A percentile compares a stretch with the other conserved stretches of the same genome.
These are phyloP conservation scores for Curvularia lunata DNA, from an alignment of 2,329 filamentous ascomycete species.

Conservation along the genomic window DNA sequence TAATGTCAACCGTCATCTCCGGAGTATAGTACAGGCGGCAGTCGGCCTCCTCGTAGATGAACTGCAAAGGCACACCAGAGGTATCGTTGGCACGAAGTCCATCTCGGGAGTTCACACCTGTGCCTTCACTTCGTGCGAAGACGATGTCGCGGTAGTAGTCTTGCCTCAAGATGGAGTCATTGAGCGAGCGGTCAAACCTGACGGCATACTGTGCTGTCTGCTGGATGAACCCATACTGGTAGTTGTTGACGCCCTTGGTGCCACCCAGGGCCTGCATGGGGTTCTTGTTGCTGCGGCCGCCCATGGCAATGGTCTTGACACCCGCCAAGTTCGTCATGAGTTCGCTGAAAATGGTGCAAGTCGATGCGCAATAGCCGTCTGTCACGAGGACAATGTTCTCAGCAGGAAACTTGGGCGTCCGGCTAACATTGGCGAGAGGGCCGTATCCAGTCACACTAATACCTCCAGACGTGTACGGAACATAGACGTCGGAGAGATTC, in stretches of 20 bases:
- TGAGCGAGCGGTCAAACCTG: constrained; percentile 30
- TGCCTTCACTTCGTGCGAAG: constrained; percentile 33
- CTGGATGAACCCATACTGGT: constrained; percentile 43
- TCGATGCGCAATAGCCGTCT: constrained; percentile 65
- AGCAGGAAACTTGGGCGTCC: constrained; percentile 58
- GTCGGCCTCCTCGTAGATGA: constrained; percentile 49
- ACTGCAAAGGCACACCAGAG: constrained; percentile 46
- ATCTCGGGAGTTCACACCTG: constrained; percentile 46
- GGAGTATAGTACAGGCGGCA: constrained; percentile 51
- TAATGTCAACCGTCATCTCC: constrained; percentile 50
- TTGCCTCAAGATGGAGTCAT: constrained; percentile 32
- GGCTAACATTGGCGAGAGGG: constrained; percentile 52
- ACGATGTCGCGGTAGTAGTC: constrained; percentile 38
- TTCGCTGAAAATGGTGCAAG: constrained; percentile 64
- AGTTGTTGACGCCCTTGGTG: constrained; percentile 57
- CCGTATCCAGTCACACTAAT: constrained; percentile 48
- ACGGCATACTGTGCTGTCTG: constrained; percentile 30
- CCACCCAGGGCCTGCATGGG: constrained; percentile 63
- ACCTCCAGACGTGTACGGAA: constrained; percentile 40
- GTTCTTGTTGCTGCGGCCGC: constrained; percentile 55
- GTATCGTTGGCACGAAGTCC: constrained; percentile 42
- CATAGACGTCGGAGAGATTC: constrained; percentile 47
- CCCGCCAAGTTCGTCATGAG: constrained; percentile 60
- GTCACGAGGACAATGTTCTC: constrained; percentile 61
- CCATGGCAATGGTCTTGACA: constrained; percentile 62